Conservation (phyloP, 495 filamentous ascomycete genomes). For the Lasiosphaeria hispida region DNA sequence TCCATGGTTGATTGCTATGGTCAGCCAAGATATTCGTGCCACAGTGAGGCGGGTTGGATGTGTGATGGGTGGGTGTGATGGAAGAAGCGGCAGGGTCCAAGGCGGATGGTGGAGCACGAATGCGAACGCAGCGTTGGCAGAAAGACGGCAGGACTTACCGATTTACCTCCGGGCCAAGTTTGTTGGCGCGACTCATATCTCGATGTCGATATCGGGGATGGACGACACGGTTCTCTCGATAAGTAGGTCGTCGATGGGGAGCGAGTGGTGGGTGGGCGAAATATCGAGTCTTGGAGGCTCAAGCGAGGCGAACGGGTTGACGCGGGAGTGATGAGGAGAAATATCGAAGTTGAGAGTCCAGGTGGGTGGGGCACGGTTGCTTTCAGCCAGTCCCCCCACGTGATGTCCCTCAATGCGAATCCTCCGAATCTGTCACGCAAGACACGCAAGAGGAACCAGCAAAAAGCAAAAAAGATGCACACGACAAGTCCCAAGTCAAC, state of each 20-base stretch:
- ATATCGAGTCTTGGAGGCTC: slow-evolving; percentile 26
- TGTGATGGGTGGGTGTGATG: slow-evolving; percentile 6
- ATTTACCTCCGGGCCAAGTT: slow-evolving; percentile 96
- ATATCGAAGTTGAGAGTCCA: slow-evolving; percentile 26
- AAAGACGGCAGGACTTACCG: slow-evolving; percentile 55
- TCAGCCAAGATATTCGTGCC: slow-evolving; percentile 27
- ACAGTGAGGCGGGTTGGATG: slow-evolving; percentile 4
- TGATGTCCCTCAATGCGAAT: slow-evolving; percentile 18
- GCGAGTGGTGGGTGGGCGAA: slow-evolving; percentile 8
- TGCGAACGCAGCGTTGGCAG: background rate
- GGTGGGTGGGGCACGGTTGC: slow-evolving; percentile 20
- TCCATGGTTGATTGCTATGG: slow-evolving; percentile 21
- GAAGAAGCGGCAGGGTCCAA: background rate
- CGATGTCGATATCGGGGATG: slow-evolving; percentile 34
- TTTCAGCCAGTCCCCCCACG: slow-evolving; percentile 26
- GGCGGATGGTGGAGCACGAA: background rate
- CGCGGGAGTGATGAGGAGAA: slow-evolving; percentile 36
- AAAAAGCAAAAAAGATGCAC: background rate
- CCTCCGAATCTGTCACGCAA: background rate
- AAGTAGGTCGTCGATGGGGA: slow-evolving; percentile 17
- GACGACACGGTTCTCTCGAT: slow-evolving; percentile 29
- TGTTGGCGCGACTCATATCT: slow-evolving; percentile 78
- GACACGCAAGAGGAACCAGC: background rate
- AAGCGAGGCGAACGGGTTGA: slow-evolving; percentile 29
- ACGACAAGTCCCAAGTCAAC: no score